phyloP scores from a whole-genome alignment of 345 rosid genomes.

The Gossypioides kirkii region DNA sequence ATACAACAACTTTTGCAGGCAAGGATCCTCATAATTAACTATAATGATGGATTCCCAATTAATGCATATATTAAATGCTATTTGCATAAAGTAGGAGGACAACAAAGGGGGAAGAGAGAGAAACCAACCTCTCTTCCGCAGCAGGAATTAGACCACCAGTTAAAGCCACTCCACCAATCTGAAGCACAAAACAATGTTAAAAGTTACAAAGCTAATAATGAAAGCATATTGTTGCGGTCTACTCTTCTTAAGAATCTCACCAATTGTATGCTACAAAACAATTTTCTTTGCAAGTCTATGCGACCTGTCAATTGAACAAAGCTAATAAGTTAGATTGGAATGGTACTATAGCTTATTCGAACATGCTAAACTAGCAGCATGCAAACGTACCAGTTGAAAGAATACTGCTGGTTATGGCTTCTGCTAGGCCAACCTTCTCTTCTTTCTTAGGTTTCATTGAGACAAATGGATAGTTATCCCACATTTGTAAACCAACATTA shows the following conservation, averaged over 20 bases:
- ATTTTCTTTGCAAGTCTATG: slow-evolving; percentile 80
- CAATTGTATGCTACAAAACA: slow-evolving; percentile 84
- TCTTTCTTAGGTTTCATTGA: slow-evolving; percentile 73
- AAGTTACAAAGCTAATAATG: no score
- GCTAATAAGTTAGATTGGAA: slow-evolving; percentile 12
- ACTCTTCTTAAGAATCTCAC: slow-evolving; percentile 34
- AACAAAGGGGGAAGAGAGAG: neutral
- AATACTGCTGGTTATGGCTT: slow-evolving; percentile 81
- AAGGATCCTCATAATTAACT: neutral
- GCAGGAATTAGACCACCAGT: slow-evolving; percentile 65
- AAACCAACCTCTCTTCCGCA: slow-evolving; percentile 78
- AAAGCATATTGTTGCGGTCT: neutral
- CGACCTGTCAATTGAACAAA: slow-evolving; percentile 55
- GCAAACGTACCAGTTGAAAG: slow-evolving; percentile 72
- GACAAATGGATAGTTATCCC: slow-evolving; percentile 70
- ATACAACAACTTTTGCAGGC: neutral
- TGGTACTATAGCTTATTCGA: slow-evolving; percentile 11
- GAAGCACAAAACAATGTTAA: slow-evolving; percentile 28
- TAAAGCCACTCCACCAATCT: slow-evolving; percentile 94
- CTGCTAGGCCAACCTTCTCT: slow-evolving; percentile 95
- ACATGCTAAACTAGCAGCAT: slow-evolving; percentile 4
- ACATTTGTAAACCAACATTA: slow-evolving; percentile 61
- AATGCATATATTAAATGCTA: neutral
- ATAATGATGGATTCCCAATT: neutral
- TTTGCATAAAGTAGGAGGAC: neutral